Evolutionary conservation across 306 rosid species (phyloP).

Genomic region (Myrica gale): DNA sequence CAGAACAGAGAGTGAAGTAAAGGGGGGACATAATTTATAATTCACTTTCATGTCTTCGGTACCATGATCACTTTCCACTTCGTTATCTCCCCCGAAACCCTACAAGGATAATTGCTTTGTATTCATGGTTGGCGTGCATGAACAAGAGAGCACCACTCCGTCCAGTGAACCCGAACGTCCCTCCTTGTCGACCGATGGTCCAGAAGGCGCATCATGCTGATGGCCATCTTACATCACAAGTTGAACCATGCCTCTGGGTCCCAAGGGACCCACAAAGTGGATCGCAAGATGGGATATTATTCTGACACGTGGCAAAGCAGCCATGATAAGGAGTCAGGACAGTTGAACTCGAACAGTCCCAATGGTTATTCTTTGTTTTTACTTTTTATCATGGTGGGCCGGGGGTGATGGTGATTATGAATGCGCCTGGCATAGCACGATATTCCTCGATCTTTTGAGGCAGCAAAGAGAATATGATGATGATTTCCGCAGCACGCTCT

Average conservation of each 20-base stretch:
- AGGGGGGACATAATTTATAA: not conserved
- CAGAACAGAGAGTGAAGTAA: conserved; percentile 18
- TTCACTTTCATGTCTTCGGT: conserved; percentile 29
- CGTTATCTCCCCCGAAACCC: conserved; percentile 46
- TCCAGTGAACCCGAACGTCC: conserved; percentile 14
- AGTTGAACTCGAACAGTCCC: conserved; percentile 15
- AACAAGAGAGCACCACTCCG: conserved; percentile 18
- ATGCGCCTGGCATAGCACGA: conserved; percentile 67
- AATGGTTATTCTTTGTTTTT: conserved; percentile 13
- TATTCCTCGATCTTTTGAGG: conserved; percentile 46
- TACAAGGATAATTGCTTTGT: conserved; percentile 38
- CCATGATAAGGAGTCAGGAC: not conserved
- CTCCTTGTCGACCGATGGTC: conserved; percentile 24
- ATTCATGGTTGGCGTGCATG: conserved; percentile 49
- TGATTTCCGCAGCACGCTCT: conserved; percentile 70
- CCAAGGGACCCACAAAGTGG: conserved; percentile 13
- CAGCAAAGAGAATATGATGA: conserved; percentile 80
- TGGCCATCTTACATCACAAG: conserved; percentile 45
- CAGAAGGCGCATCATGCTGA: conserved; percentile 47
- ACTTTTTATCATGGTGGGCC: conserved; percentile 3
- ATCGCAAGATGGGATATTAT: not conserved
- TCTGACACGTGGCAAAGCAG: not conserved
- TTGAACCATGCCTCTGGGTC: not conserved
- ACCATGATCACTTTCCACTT: conserved; percentile 34
- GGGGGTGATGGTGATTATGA: conserved; percentile 66